Evolutionary conservation across 2,329 filamentous ascomycete genomes (phyloP), one percentile per base, ranked within the genome.

Genomic region (Coleophoma crateriformis): DNA sequence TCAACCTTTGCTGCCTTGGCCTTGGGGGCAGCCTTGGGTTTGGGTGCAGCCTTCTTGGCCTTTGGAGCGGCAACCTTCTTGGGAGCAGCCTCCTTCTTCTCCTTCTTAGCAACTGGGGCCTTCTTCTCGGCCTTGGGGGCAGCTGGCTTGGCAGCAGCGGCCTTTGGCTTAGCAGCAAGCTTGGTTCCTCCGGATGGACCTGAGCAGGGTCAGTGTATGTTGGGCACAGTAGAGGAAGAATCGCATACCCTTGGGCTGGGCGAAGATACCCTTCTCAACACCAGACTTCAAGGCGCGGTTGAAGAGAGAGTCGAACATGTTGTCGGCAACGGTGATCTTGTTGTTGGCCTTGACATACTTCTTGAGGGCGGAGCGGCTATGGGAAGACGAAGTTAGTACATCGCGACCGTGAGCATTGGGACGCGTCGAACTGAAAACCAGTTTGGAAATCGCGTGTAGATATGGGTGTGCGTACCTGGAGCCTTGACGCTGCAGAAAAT

Each of bases 301-400:
- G 76, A 88, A 83, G 41, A 85, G 81, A 61, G 72, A 71, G 67
- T 83, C 84, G 68, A 88, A 87, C 50, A 75, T 73, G 49, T 71
- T 68, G 54, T 79, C 76, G 57, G 71, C 75, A 49, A 77, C 72
- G 57, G 71, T 73, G 61, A 84, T 73, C 64, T 79, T 79, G 75
- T 87, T 87, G 79, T 87, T 88, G 66, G 79, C 77, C 66, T 77
- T 76, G 59, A 88, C 81, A 68, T 88, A 88, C 69, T 88, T 88
- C 78, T 87, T 87, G 67, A 88, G 78, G 49, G 82, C 81, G 70
- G 85, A 81, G 65, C 85, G 85, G 60, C 67, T 69, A 49, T 44
- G 33, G 5, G 43, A 12, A 13, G 37, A 22, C 38, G 47, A 53
- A 52, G 54, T 54, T 52, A 62, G 56, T 51, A 41, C 46, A 10